Base-by-base conservation (phyloP, 345 rosid species). In the Dipteronia sinensis region DNA sequence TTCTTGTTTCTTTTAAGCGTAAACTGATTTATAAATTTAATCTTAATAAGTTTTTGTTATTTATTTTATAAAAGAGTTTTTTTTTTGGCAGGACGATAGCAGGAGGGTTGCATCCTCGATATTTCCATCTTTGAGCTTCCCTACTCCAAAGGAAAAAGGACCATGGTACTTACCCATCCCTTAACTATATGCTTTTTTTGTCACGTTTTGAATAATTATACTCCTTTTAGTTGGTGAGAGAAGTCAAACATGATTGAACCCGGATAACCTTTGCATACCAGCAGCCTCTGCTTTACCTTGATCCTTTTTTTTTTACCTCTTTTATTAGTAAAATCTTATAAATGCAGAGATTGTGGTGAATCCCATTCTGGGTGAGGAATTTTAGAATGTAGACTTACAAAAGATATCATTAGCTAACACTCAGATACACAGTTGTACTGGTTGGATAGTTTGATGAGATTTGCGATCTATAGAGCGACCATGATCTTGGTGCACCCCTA, bases 61-160 rank as follows among this genome's bases (percentile, higher is more conserved):
- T 58, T 67, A 51, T 67, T 10, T 47, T 71, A 64, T 75, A 17
- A 74, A 76, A 74, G 64, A 65, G 47, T 6, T 72, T 84, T 72
- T 72, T 81, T 46, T 44, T 44, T 44, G 10, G 79, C 88, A 93
- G 98, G 98, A 93, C 82, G 97, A 95, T 80, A 91, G 96, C 56
- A 86, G 98, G 84, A 88, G 88, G 84, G 77, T 91, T 78, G 96
- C 99, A 25, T 85, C 90, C 29, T 84, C 79, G 12, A 65, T 93
- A 75, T 95, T 93, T 89, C 98, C 98, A 38, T 85, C 91, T 44
- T 78, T 95, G 82, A 78, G 88, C n/a, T 81, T 86, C 86, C 49
- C 86, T 56, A 42, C 82, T 95, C 64, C 81, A 80, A 75, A 90
- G 97, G 77, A 92, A 92, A 84, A 95, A 89, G 65, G 98, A 93